Base-by-base conservation (phyloP, 2,329 filamentous ascomycete species). In the Gnomoniopsis smithogilvyi region DNA sequence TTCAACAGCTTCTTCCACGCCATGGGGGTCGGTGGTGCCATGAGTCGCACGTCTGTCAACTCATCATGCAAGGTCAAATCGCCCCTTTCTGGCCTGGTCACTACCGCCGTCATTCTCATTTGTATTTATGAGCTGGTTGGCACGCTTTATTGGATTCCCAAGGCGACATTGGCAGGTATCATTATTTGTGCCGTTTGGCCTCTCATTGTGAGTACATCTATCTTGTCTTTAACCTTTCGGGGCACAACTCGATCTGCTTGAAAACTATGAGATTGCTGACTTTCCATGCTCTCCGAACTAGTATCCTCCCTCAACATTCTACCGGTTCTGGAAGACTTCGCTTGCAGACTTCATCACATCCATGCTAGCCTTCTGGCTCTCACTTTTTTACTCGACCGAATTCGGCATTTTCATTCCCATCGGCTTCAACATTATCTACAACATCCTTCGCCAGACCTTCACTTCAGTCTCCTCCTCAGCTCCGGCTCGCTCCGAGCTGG, bases 31-130 rank as follows among this genome's bases (percentile, higher is more conserved):
- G 84, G 85, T 14, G 86, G 85, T 24, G 85, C 85, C 63, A 88
- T 89, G 81, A 87, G 84, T 0, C 77, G 86, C 11, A 88, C 86
- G 1, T 84, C 86, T 10, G 84, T 89, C 66, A 89, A 88, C 73
- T 87, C 84, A 0, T 79, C 84, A 33, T 86, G 83, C 52, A 80
- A 82, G 36, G 86, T 88, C 65, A 81, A 80, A 62, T 85, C 82
- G 6, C 86, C 86, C 0, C 72, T 87, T 0, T 85, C 81, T 46
- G 85, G 85, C 4, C 64, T 85, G 22, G 74, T 89, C 56, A 87
- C 86, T 0, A 80, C 84, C 2, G 83, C 78, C 4, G 82, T 86
- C 51, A 83, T 89, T 19, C 72, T 89, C 8, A 69, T 88, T 1
- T 84, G 80, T 21, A 80, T 89, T 26, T 88, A 84, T 66, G 78